phyloP scores from a whole-genome alignment of 1,284 basidiomycete species.

The Puccinia coronata region DNA sequence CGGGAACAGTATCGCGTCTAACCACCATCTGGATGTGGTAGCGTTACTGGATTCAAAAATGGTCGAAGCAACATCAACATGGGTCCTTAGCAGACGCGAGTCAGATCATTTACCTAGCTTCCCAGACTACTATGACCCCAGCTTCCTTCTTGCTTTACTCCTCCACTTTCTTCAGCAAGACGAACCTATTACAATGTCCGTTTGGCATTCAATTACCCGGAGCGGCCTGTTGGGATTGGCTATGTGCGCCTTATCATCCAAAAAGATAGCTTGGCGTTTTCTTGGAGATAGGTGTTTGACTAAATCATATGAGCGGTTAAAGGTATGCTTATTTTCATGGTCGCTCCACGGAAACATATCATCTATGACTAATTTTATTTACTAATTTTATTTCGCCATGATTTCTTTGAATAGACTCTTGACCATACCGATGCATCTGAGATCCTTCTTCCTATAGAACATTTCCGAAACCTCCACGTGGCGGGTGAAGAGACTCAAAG shows the following conservation, averaged over 20 bases:
- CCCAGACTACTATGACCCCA: slow-evolving; percentile 70
- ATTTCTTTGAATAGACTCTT: not conserved
- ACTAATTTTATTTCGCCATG: not conserved
- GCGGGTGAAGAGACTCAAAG: slow-evolving; percentile 11
- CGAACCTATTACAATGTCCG: slow-evolving; percentile 66
- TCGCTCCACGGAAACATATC: not conserved
- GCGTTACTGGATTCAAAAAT: slow-evolving; percentile 49
- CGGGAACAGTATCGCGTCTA: not conserved
- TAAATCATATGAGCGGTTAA: slow-evolving; percentile 59
- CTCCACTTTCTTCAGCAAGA: slow-evolving; percentile 66
- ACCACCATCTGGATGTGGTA: slow-evolving; percentile 47
- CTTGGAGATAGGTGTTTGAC: slow-evolving; percentile 56
- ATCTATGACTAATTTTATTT: slow-evolving; percentile 9
- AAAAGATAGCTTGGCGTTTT: slow-evolving; percentile 63
- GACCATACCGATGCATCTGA: slow-evolving; percentile 49
- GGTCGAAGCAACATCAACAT: slow-evolving; percentile 40
- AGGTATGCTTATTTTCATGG: slow-evolving; percentile 54
- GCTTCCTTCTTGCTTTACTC: slow-evolving; percentile 71
- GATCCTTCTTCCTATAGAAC: slow-evolving; percentile 45
- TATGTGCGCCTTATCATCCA: slow-evolving; percentile 73
- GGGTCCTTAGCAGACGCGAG: slow-evolving; percentile 11
- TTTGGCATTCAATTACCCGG: slow-evolving; percentile 81
- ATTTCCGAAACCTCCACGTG: slow-evolving; percentile 49
- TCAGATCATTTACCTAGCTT: slow-evolving; percentile 16
- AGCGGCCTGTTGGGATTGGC: slow-evolving; percentile 76